Conservation (phyloP, 2,329 filamentous ascomycete genomes). For the Chaetomium strumarium region DNA sequence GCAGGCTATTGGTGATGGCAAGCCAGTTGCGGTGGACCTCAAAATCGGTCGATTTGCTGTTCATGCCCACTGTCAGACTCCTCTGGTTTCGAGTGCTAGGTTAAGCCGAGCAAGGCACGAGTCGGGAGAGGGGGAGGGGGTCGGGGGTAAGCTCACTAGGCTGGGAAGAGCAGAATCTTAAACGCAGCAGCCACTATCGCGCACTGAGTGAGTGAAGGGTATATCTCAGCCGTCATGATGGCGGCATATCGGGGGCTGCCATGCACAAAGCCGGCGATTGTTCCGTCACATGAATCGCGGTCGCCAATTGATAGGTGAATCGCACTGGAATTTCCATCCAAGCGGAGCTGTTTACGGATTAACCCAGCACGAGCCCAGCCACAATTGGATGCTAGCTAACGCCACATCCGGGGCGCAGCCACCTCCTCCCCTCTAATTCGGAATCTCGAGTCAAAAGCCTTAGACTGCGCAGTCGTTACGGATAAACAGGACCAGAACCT, state of each 20-base stretch:
- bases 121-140: neutral
- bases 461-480: too few relatives aligned
- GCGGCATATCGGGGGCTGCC: constrained; percentile 21
- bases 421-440: too few relatives aligned
- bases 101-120: neutral
- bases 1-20: constrained; percentile 85
- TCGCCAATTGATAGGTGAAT: neutral
- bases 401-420: too few relatives aligned
- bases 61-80: constrained; percentile 11
- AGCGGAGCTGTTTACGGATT: too few relatives aligned
- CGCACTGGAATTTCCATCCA: too few relatives aligned
- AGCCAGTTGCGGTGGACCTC: constrained; percentile 99
- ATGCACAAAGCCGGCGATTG: neutral
- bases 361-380: too few relatives aligned
- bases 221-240: constrained; percentile 64
- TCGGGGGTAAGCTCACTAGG: constrained; percentile 66
- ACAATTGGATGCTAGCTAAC: too few relatives aligned
- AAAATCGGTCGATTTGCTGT: constrained; percentile 96
- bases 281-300: constrained; percentile 1
- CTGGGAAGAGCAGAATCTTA: constrained; percentile 87
- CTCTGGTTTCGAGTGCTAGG: neutral
- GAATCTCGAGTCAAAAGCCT: too few relatives aligned
- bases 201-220: constrained; percentile 85
- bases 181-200: constrained; percentile 80
- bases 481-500: too few relatives aligned